Evolutionary conservation across 805 yeast species (phyloP).

Genomic region (Metschnikowia lachancei): DNA sequence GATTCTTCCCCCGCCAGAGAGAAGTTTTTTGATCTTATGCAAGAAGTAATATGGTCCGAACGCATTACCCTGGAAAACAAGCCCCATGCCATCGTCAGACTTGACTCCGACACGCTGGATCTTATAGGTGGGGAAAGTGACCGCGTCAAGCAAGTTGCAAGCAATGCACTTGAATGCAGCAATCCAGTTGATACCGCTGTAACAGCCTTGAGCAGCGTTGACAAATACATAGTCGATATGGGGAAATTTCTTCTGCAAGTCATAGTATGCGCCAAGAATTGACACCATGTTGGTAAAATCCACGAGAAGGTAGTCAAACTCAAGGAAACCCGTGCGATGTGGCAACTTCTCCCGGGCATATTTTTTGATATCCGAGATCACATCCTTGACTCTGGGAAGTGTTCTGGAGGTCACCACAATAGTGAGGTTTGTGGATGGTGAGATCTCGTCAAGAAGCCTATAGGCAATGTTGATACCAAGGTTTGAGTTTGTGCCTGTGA

Average conservation of each 20-base stretch:
- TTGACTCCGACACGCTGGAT: slow-evolving; percentile 75
- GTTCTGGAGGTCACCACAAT: slow-evolving; percentile 88
- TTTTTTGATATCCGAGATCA: slow-evolving; percentile 48
- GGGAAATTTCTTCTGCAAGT: slow-evolving; percentile 58
- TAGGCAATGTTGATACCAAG: slow-evolving; percentile 85
- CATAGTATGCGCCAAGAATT: slow-evolving; percentile 69
- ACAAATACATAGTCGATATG: slow-evolving; percentile 76
- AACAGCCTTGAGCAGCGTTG: slow-evolving; percentile 88
- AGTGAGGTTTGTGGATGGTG: slow-evolving; percentile 57
- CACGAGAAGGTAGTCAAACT: slow-evolving; percentile 84
- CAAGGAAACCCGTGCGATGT: slow-evolving; percentile 55
- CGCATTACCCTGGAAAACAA: slow-evolving; percentile 93
- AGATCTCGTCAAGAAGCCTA: slow-evolving; percentile 63
- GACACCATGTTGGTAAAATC: slow-evolving; percentile 91
- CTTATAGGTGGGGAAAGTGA: slow-evolving; percentile 86
- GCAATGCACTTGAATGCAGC: slow-evolving; percentile 69
- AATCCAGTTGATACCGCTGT: slow-evolving; percentile 83
- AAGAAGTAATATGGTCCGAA: slow-evolving; percentile 90
- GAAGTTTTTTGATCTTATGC: slow-evolving; percentile 56
- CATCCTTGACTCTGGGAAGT: slow-evolving; percentile 76
- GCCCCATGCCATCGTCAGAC: slow-evolving; percentile 76
- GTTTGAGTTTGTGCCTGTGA: slow-evolving; percentile 52
- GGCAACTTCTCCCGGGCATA: slow-evolving; percentile 29
- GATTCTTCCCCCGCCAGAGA: slow-evolving; percentile 62
- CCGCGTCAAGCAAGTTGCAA: slow-evolving; percentile 69